Evolutionary conservation across 345 rosid genomes (phyloP), one percentile per base, ranked within the genome.

Genomic region (Xanthoceras sorbifolium): DNA sequence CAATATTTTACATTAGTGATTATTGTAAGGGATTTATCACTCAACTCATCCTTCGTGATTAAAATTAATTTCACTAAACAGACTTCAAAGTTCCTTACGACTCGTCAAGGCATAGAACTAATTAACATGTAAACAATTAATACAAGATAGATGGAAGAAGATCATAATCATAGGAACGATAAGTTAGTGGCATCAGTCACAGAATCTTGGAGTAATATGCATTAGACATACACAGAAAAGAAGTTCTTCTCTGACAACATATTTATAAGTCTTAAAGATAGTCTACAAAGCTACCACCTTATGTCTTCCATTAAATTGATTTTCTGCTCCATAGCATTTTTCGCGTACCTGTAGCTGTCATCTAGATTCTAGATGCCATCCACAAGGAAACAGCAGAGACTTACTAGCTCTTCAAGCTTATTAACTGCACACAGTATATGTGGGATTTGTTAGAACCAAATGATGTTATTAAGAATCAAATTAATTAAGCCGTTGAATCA

Each of bases 281-380:
- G 62, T 57, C 62, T 20, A 57, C 62, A 1, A 57, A 22, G 26
- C 62, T 57, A 22, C 62, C 22, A 57, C 62, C 62, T 57, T 57
- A 57, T 57, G 62, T 57, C 62, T 57, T 57, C 62, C n/a, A 57
- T n/a, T 9, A 57, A 57, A 57, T 57, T 57, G 28, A 57, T 50
- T 17, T 50, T 50, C 55, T 50, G 55, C 55, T 50, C 55, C 55
- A 50, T 17, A 50, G 18, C 52, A 14, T 12, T 46, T 46, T 46
- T 46, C 52, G 52, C 18, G 17, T 46, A 46, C 52, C 17, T 15
- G 60, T 54, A 54, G 60, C 60, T 54, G 20, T 54, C 9, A 54
- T 20, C 25, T 54, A 54, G 25, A 54, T 54, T 54, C 60, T n/a
- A 54, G 23, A 54, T 22, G 14, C 60, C 25, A 9, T n/a, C n/a